Evolutionary conservation across 2,329 filamentous ascomycete species (phyloP).

Genomic region (Sporothrix sp.): DNA sequence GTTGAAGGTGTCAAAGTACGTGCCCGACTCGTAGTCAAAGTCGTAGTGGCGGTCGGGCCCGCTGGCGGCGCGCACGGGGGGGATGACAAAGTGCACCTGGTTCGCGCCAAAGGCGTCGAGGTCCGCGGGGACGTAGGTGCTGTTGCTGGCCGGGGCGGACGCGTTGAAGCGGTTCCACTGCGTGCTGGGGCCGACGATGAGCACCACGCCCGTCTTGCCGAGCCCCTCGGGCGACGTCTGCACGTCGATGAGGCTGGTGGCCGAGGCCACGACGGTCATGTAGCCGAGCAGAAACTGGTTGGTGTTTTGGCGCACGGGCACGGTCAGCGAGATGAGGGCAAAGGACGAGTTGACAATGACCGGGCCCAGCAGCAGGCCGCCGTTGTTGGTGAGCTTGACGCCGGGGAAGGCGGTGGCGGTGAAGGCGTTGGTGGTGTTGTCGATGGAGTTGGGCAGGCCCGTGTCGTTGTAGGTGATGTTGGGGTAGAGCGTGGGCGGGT

Average conservation of each 20-base stretch:
- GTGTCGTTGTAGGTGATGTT: slow-evolving; percentile 59
- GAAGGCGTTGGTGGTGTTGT: slow-evolving; percentile 33
- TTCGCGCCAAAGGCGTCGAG: slow-evolving; percentile 31
- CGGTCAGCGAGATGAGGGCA: slow-evolving; percentile 69
- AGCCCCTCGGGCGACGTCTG: slow-evolving; percentile 58
- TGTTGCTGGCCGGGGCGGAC: slow-evolving; percentile 36
- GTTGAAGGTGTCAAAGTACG: slow-evolving; percentile 43
- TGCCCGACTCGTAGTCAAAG: slow-evolving; percentile 33
- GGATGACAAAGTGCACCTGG: slow-evolving; percentile 50
- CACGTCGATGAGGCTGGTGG: slow-evolving; percentile 52
- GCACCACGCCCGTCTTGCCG: slow-evolving; percentile 56
- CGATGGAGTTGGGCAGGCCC: slow-evolving; percentile 30
- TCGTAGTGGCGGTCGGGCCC: slow-evolving; percentile 39
- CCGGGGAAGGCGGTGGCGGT: slow-evolving; percentile 41
- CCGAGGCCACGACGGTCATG: slow-evolving; percentile 69
- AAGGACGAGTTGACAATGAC: slow-evolving; percentile 61
- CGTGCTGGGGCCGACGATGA: slow-evolving; percentile 60
- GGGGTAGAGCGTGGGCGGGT: slow-evolving; percentile 63
- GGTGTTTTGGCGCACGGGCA: slow-evolving; percentile 63
- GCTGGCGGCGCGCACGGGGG: slow-evolving; percentile 32
- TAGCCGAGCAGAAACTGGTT: slow-evolving; percentile 64
- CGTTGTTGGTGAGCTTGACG: slow-evolving; percentile 39
- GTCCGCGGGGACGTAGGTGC: slow-evolving; percentile 31
- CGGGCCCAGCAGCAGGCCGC: slow-evolving; percentile 66
- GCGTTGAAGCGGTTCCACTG: slow-evolving; percentile 54